Evolutionary conservation across 352 stramenopile species (phyloP), one percentile per base, ranked within the genome.

Genomic region (Albugo candida): DNA sequence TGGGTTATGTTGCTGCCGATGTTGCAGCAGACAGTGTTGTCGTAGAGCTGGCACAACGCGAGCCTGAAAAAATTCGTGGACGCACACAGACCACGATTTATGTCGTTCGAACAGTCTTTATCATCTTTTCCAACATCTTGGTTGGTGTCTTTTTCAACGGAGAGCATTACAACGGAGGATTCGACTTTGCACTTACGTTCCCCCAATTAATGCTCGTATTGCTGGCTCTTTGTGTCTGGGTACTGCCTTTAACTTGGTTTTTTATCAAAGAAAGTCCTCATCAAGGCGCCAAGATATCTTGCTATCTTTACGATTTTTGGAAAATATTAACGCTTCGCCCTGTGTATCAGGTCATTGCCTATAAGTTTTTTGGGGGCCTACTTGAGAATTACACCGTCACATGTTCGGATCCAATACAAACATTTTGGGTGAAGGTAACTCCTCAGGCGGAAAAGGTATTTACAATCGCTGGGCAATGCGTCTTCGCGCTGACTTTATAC

Each of bases 21-120:
- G 63, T 72, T 1, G 59, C 64, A 2, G 66, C 64, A 16, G 66
- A 78, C 41, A 63, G 57, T 16, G 59, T 78, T 42, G 64, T 75
- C 45, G 60, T 74, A 27, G 65, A 75, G 51, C 52, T 70, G 34
- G 66, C 66, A 1, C 66, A 78, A 51, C 64, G 66, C 11, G 66
- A 78, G 39, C 64, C 64, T 2, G 51, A 60, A 21, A 57, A 49
- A 11, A 65, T 57, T 13, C 66, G 66, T 19, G 66, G 66, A 6
- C 56, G 56, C 36, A 70, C 63, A 6, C 66, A 78, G 43, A 75
- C 66, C 13, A 63, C 64, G n/a, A 63, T 75, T 45, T 71, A 71
- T 54, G 58, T 59, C 47, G 53, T 72, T 17, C 59, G 62, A 35
- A 64, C 55, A 8, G 43, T 64, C 17, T 71, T 68, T 34, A 54